Conservation (phyloP, 192 early-diverging fungal species). For the Podila minutissima region DNA sequence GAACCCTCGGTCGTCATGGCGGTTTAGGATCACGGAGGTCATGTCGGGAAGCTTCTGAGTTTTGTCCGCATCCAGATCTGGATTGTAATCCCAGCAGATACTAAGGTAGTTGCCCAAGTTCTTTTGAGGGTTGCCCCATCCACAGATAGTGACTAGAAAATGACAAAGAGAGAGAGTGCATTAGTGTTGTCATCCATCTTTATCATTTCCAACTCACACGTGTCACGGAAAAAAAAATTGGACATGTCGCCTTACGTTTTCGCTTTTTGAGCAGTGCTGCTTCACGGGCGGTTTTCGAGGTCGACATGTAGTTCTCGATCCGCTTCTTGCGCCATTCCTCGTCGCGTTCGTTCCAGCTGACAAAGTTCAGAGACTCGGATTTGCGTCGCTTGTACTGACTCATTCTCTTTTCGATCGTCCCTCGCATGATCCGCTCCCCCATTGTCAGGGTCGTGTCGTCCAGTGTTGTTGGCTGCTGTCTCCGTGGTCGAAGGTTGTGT, state of each 20-base stretch:
- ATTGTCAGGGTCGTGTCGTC: background rate
- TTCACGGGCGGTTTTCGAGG: conserved; percentile 32
- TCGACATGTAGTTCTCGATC: conserved; percentile 33
- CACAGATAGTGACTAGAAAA: conserved; percentile 37
- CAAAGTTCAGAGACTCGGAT: conserved; percentile 25
- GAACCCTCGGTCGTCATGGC: conserved; percentile 14
- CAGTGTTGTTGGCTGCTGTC: background rate
- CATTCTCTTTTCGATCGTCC: conserved; percentile 28
- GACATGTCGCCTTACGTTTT: conserved; percentile 16
- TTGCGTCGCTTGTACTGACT: conserved; percentile 37
- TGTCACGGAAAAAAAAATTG: background rate
- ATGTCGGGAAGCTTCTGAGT: conserved; percentile 21
- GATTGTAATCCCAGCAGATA: conserved; percentile 48
- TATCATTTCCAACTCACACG: background rate
- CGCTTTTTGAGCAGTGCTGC: conserved; percentile 32
- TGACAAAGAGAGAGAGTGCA: background rate
- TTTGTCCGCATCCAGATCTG: conserved; percentile 40
- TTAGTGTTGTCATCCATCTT: background rate
- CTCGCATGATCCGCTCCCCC: background rate
- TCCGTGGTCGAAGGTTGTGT: conserved; percentile 29
- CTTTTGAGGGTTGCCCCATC: conserved; percentile 47
- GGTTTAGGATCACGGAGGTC: conserved; percentile 11
- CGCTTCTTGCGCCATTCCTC: conserved; percentile 42
- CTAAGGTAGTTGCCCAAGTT: conserved; percentile 50
- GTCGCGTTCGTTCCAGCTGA: conserved; percentile 42